These are phyloP conservation scores for Glycine tomentella DNA, from an alignment of 306 rosid species.

Conservation along the genomic window DNA sequence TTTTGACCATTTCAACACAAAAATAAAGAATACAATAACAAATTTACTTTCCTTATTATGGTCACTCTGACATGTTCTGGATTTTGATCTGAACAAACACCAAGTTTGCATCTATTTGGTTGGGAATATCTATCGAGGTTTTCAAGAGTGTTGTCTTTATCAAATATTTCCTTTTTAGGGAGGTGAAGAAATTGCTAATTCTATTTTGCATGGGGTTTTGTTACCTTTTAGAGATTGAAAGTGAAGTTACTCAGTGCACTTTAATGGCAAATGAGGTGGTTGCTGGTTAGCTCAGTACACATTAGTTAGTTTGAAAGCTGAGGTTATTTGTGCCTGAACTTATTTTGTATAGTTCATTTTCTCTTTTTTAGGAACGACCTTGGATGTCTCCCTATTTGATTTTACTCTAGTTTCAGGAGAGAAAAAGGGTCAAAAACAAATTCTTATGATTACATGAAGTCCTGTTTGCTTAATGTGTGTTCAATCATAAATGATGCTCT, in stretches of 20 bases:
- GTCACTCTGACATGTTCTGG: too few relatives aligned
- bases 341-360: constrained; percentile 16
- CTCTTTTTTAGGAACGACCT: background rate
- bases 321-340: too few relatives aligned
- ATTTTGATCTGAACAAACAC: too few relatives aligned
- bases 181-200: constrained; percentile 13
- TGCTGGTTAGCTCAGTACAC: background rate
- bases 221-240: constrained; percentile 29
- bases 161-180: constrained; percentile 4
- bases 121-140: too few relatives aligned
- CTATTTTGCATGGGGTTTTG: constrained; percentile 3
- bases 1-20: too few relatives aligned
- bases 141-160: too few relatives aligned
- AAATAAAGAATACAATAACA: too few relatives aligned
- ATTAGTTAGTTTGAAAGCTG: constrained; percentile 15
- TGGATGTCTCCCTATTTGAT: constrained; percentile 11
- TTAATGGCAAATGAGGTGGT: constrained; percentile 4
- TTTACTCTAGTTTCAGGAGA: constrained; percentile 17
- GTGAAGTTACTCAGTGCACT: constrained; percentile 19
- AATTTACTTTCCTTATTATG: too few relatives aligned
- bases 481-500: constrained; percentile 16
- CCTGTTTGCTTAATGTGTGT: constrained; percentile 19
- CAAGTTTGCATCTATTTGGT: too few relatives aligned
- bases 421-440: background rate
- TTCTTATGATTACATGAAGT: background rate